Evolutionary conservation across 768 basidiomycete species (phyloP), one percentile per base, ranked within the genome.

Genomic region (Lanmaoa rubissima): DNA sequence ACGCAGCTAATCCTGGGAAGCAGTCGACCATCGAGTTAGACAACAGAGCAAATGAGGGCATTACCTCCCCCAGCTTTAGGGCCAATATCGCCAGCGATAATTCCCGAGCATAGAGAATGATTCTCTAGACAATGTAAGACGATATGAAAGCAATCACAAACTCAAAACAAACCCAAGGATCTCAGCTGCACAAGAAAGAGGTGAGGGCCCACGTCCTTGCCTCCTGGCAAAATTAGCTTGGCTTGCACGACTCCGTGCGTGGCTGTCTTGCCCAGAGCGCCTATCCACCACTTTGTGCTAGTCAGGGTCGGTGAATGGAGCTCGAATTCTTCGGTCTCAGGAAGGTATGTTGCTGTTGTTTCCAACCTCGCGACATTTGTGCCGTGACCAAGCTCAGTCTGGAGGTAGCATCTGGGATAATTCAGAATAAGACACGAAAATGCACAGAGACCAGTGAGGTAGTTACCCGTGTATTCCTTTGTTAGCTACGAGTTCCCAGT

Each of bases 241-340:
- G 90, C 89, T 68, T 90, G 88, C 0, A 91, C 81, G 14, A 88
- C 79, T 5, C 87, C 87, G 65, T 90, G 88, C 0, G 88, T 90
- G 0, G 89, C 82, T 0, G 84, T 86, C 72, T 83, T 85, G 0
- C 84, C 89, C 14, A 88, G 73, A 6, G 77, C 85, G 9, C 90
- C 89, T 52, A 88, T 81, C 90, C 90, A 92, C 88, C 89, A 92
- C 67, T 92, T 92, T 59, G 76, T 82, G 58, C 86, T 87, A 1
- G 88, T 88, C 24, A 90, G 62, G 0, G 85, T 85, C 0, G 90
- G 90, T 1, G 88, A 87, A 64, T 92, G 79, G 38, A 92, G 82
- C 41, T 88, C 86, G 60, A 92, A 91, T 65, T 88, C 84, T 51
- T 79, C 69, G 0, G 82, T 80, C 32, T 82, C 79, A 0, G 83